Evolutionary conservation across 2,329 filamentous ascomycete genomes (phyloP).

Genomic region (Monilinia laxa): DNA sequence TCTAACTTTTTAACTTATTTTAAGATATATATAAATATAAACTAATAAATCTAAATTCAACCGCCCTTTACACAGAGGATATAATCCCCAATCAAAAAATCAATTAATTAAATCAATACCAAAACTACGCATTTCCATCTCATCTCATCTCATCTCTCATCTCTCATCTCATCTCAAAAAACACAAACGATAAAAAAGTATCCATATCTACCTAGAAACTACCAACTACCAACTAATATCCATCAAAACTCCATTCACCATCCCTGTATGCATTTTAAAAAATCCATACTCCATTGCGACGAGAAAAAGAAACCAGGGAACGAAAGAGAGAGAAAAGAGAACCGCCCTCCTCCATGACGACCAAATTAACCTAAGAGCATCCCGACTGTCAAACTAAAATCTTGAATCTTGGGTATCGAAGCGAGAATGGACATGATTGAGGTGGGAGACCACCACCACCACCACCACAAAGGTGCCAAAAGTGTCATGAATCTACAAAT

Average conservation of each 20-base stretch:
- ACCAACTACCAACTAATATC: neutral
- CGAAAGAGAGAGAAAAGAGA: neutral
- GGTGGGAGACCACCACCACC: neutral
- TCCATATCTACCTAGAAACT: neutral
- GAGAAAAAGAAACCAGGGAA: neutral
- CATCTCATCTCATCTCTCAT: too few relatives aligned
- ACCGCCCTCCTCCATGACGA: neutral
- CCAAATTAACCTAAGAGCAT: neutral
- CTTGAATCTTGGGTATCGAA: neutral
- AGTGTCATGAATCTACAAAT: conserved; percentile 58
- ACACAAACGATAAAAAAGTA: neutral
- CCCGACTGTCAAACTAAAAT: neutral
- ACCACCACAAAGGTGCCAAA: neutral
- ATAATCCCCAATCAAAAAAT: too few relatives aligned
- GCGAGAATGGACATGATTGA: neutral
- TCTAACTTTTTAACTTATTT: too few relatives aligned
- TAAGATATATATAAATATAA: too few relatives aligned
- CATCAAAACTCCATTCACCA: conserved; percentile 15
- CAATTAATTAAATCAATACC: too few relatives aligned
- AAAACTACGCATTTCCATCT: too few relatives aligned
- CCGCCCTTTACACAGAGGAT: too few relatives aligned
- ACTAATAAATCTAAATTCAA: too few relatives aligned
- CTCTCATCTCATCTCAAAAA: too few relatives aligned
- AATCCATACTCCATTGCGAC: conserved; percentile 6
- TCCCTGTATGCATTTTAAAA: neutral